Evolutionary conservation across 2,329 filamentous ascomycete genomes (phyloP), one percentile per base, ranked within the genome.

Genomic region (Phaeosphaeria sp.): DNA sequence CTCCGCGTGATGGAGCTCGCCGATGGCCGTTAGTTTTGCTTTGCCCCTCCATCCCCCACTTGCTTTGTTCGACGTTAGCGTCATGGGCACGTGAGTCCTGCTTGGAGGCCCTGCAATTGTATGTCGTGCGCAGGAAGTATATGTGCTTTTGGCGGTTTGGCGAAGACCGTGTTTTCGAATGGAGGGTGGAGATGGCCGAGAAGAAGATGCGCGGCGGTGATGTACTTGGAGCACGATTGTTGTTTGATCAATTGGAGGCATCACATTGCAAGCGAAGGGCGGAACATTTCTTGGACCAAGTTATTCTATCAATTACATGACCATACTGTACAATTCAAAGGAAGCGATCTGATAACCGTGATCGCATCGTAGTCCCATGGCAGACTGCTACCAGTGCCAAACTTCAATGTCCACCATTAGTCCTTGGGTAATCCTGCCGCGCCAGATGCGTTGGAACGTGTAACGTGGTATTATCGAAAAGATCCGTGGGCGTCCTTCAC

Each of bases 1-100:
- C 51, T 66, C 59, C 55, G 61, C 58, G 52, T 55, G 59, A 59
- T 66, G 68, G 68, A 69, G 66, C 61, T 68, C 68, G 68, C 57
- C 68, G 67, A 68, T 64, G 59, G 55, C 68, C 68, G 68, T 60
- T 40, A 51, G 51, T 47, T 54, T 48, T 49, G 45, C 45, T 44
- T 36, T 59, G 57, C 58, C 62, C 57, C 57, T 60, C 57, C 49
- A 43, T 30, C 40, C 57, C 51, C 51, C 57, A 49, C 50, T 52
- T 49, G 22, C 33, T 21, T 22, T 15, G 24, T 56, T 44, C 21
- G 53, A 40, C 18, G 42, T n/a, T 46, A 53, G 50, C 40, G 20
- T 40, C 24, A 2, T 9, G 6, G 25, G 39, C 55, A 57, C 55
- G 55, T 57, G 55, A 56, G 39, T 21, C 17, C 17, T 9, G 42